These are phyloP conservation scores for Rhododendron molle DNA, from an alignment of 148 eudicot genomes.

Conservation along the genomic window DNA sequence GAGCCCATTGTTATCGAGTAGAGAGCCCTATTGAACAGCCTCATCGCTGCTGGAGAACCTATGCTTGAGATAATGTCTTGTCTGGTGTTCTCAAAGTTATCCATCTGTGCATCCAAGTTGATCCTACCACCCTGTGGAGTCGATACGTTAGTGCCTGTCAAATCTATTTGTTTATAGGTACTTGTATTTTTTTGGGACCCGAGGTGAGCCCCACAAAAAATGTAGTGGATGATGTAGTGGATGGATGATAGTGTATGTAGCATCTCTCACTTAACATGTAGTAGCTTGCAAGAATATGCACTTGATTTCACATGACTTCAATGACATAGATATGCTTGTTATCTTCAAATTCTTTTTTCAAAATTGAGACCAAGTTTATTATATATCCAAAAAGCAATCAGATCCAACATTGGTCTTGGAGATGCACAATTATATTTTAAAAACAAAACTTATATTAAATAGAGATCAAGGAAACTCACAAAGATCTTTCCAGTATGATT, in stretches of 20 bases:
- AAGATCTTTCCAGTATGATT: constrained; percentile 65
- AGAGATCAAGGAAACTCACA: constrained; percentile 36
- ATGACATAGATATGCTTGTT: background rate
- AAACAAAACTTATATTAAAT: background rate
- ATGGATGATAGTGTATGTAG: too few relatives aligned
- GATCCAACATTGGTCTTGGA: background rate
- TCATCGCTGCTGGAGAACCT: constrained; percentile 49
- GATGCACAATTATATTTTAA: background rate
- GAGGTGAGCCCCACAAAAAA: too few relatives aligned
- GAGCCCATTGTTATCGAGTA: constrained; percentile 83
- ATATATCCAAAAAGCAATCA: background rate
- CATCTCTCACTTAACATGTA: background rate
- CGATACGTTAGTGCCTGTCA: background rate
- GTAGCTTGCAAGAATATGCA: background rate
- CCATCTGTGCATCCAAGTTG: constrained; percentile 78
- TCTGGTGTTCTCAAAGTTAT: constrained; percentile 82
- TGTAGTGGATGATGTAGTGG: too few relatives aligned
- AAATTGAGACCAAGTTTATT: background rate
- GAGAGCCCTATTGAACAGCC: constrained; percentile 43
- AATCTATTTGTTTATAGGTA: background rate
- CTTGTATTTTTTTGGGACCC: too few relatives aligned
- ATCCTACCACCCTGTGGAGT: constrained; percentile 59
- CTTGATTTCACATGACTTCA: background rate
- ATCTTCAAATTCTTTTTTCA: background rate
- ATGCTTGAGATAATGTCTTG: constrained; percentile 48